Evolutionary conservation across 2,329 filamentous ascomycete species (phyloP), one percentile per base, ranked within the genome.

Genomic region (Myriosclerotinia scirpicola): DNA sequence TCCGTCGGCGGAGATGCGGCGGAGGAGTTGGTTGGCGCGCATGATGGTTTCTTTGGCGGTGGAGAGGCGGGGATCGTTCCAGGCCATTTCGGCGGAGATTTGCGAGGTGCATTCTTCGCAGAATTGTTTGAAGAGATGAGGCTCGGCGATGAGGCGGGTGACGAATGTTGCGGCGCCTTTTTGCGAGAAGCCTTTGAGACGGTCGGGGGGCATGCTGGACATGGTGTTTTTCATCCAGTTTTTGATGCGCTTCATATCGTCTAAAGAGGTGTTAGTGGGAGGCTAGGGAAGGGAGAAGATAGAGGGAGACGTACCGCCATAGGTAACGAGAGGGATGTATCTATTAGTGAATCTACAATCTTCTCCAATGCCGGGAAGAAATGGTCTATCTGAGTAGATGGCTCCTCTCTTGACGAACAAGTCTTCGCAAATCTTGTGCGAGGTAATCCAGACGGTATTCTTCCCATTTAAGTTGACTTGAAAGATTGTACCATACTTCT

Each of bases 391-490:
- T 7, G 68, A 71, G 69, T 80, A 81, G 54, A 78, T 75, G 7
- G 73, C 76, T 3, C 77, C 79, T 50, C 80, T 75, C 62, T 79
- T 77, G 40, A 78, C 75, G 1, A 81, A 73, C 7, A 82, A 72
- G 52, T 81, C 79, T 63, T 80, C 78, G 46, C 79, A 79, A 20
- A 81, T 76, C 46, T 78, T 75, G 59, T 79, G 77, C 11, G 74
- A 76, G 40, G 77, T 77, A 26, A 81, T 73, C 38, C 80, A 69
- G 60, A 79, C 72, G 58, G 78, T 75, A 26, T 74, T 74, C 14
- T 74, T 71, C 20, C 79, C 81, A 7, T 79, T 79, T 62, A 84
- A 78, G 52, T 78, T 77, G 42, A 83, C 72, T 12, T 78, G 77
- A 69, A 79, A 82, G 40, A 84, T 77, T 6, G 78, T 75, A 2